Conservation (phyloP, 1,139 yeast species). For the Sugiyamaella novakii region DNA sequence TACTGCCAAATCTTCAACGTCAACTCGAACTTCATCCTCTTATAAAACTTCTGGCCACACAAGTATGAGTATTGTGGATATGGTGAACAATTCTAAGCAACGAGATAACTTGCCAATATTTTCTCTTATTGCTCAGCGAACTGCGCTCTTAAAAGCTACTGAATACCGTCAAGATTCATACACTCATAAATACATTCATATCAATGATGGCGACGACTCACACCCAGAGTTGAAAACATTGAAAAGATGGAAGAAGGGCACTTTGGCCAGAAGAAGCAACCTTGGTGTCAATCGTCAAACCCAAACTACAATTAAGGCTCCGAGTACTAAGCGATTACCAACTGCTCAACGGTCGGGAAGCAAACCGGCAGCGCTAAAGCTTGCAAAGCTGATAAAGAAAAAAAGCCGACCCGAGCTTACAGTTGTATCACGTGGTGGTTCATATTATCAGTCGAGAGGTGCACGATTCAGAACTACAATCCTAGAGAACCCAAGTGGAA, state of each 20-base stretch:
- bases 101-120: conserved; percentile 7
- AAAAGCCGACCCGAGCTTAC: not conserved
- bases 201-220: conserved; percentile 15
- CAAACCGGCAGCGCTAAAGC: not conserved
- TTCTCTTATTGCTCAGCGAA: conserved; percentile 9
- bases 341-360: not conserved
- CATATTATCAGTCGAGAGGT: conserved; percentile 10
- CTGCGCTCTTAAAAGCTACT: not conserved
- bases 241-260: conserved; percentile 17
- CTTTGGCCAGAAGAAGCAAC: conserved; percentile 2
- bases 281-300: not conserved
- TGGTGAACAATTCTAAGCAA: not conserved
- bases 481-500: conserved; percentile 22
- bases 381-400: not conserved
- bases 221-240: conserved; percentile 16
- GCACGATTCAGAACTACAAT: conserved; percentile 20
- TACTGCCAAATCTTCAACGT: not conserved
- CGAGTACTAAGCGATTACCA: not conserved
- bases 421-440: conserved; percentile 9
- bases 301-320: not conserved
- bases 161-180: not conserved
- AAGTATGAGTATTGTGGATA: conserved; percentile 10
- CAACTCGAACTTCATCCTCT: not conserved
- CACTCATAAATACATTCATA: conserved; percentile 18
- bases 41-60: not conserved